A percentile compares a stretch with the other conserved stretches of the same genome.
These are phyloP conservation scores for Tetracladium setigerum DNA, from an alignment of 495 filamentous ascomycete species.

Conservation along the genomic window DNA sequence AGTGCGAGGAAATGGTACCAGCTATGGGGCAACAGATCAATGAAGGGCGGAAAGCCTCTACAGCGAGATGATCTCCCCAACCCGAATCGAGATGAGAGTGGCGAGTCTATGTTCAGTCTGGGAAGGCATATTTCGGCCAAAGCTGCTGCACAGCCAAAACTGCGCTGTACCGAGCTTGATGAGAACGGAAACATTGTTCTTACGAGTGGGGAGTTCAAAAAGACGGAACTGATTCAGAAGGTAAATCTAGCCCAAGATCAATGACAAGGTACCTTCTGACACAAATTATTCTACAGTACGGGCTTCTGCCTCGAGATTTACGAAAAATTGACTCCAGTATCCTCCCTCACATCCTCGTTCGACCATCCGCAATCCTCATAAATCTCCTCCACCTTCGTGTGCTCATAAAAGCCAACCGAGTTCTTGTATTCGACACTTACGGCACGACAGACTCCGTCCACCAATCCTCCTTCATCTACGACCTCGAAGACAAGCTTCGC, in stretches of 20 bases:
- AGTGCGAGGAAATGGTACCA: constrained; percentile 43
- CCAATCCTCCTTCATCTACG: constrained; percentile 95
- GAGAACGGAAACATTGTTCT: constrained; percentile 90
- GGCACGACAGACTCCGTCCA: constrained; percentile 91
- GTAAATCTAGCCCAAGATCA: constrained; percentile 37
- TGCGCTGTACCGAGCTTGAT: constrained; percentile 94
- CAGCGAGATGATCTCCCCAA: constrained; percentile 45
- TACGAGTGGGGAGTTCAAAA: constrained; percentile 93
- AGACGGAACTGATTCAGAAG: constrained; percentile 92
- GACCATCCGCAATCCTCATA: constrained; percentile 87
- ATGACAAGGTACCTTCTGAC: constrained; percentile 19
- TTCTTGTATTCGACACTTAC: constrained; percentile 92
- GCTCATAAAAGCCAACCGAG: constrained; percentile 87
- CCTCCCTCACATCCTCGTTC: constrained; percentile 92
- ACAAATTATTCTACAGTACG: constrained; percentile 55
- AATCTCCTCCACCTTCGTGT: constrained; percentile 91
- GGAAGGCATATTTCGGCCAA: constrained; percentile 60
- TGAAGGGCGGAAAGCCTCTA: constrained; percentile 25
- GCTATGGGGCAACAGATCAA: constrained; percentile 38
- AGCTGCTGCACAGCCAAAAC: constrained; percentile 67
- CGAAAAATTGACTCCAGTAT: constrained; percentile 98
- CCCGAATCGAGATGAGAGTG: constrained; percentile 39
- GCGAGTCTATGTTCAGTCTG: constrained; percentile 45
- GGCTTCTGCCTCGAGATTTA: constrained; percentile 88
- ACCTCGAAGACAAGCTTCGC: constrained; percentile 58